Conservation (phyloP, 2,329 filamentous ascomycete species). For the Zymoseptoria pseudotritici region DNA sequence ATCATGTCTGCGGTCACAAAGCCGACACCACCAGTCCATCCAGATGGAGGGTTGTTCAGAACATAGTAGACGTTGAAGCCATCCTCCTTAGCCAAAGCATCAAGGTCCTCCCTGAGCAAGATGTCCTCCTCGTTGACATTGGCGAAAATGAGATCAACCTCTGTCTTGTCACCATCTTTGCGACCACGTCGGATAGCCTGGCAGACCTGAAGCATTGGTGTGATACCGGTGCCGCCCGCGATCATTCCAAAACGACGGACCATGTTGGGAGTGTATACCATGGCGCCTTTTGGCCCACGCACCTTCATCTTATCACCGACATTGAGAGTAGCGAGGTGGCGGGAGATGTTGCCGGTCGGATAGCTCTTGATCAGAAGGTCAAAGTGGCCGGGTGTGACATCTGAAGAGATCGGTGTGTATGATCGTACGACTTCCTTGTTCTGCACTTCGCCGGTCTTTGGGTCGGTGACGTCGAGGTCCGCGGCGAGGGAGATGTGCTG, state of each 20-base stretch:
- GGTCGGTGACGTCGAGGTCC: conserved; percentile 59
- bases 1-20: conserved; percentile 97
- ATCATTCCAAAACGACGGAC: conserved; percentile 96
- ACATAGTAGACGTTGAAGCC: conserved; percentile 89
- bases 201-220: conserved; percentile 95
- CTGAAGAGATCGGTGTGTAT: conserved; percentile 86
- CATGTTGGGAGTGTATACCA: conserved; percentile 97
- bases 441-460: conserved; percentile 58
- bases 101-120: conserved; percentile 84
- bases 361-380: conserved; percentile 98
- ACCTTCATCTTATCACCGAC: conserved; percentile 86
- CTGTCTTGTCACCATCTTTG: conserved; percentile 59
- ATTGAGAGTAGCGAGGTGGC: conserved; percentile 74
- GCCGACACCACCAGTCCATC: conserved; percentile 85
- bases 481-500: conserved; percentile 98
- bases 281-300: conserved; percentile 90
- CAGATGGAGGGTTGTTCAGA: conserved; percentile 87
- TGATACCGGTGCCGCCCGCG: conserved; percentile 93
- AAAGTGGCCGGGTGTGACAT: conserved; percentile 83
- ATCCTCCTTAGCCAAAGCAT: conserved; percentile 69
- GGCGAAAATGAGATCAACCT: conserved; percentile 93
- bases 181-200: conserved; percentile 60
- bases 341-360: conserved; percentile 94
- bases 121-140: conserved; percentile 94
- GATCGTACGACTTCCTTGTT: conserved; percentile 78